A percentile compares a stretch with the other conserved stretches of the same genome.
Evolutionary conservation across 1,139 yeast genomes (phyloP).

Genomic region (Pichia sp.): DNA sequence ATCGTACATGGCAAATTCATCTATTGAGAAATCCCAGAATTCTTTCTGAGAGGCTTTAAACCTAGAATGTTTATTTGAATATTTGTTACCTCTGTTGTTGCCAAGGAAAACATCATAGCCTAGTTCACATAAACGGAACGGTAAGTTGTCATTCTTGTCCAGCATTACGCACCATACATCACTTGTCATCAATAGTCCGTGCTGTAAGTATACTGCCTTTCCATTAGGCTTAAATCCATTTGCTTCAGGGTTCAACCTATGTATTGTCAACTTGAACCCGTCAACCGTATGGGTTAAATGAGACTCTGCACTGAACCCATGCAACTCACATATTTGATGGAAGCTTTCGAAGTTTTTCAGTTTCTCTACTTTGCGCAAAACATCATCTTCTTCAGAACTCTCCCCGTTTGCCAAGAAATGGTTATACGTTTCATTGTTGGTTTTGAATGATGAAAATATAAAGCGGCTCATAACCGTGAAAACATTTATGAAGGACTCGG

Average conservation of each 20-base stretch:
- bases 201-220: conserved; percentile 72
- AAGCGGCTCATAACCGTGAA: conserved; percentile 26
- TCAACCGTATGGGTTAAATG: conserved; percentile 32
- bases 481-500: conserved; percentile 24
- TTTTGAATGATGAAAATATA: conserved; percentile 22
- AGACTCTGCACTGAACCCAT: conserved; percentile 29
- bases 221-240: conserved; percentile 32
- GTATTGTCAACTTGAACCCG: conserved; percentile 30
- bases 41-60: conserved; percentile 39
- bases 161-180: conserved; percentile 75
- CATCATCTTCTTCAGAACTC: conserved; percentile 14
- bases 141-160: conserved; percentile 59
- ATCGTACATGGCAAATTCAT: conserved; percentile 79
- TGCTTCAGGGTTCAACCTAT: conserved; percentile 29
- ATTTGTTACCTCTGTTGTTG: conserved; percentile 85
- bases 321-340: conserved; percentile 27
- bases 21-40: conserved; percentile 84
- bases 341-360: conserved; percentile 26
- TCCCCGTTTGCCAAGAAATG: conserved; percentile 20
- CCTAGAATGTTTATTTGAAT: conserved; percentile 42
- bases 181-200: conserved; percentile 85
- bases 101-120: conserved; percentile 96
- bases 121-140: conserved; percentile 68
- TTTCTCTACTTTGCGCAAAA: conserved; percentile 23
- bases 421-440: conserved; percentile 24